Evolutionary conservation across 2,329 filamentous ascomycete species (phyloP), one percentile per base, ranked within the genome.

Genomic region (Coniochaeta sp.): DNA sequence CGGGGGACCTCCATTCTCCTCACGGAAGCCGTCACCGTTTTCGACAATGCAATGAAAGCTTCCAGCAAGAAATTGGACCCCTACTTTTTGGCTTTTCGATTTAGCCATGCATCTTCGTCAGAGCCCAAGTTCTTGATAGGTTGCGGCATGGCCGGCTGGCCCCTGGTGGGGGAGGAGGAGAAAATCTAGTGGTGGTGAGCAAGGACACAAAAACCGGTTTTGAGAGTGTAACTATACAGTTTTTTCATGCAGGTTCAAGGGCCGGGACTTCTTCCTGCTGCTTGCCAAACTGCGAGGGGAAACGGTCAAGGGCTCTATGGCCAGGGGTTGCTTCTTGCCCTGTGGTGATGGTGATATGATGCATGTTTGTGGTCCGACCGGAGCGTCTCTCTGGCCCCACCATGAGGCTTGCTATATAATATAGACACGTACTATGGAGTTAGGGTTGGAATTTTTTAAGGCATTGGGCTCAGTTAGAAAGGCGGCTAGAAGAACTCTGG

Each of bases 151-250:
- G 48, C 55, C 53, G 55, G 55, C 52, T n/a, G n/a, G n/a, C n/a
- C n/a, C n/a, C n/a, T n/a, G n/a, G n/a, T n/a, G n/a, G n/a, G n/a
- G n/a, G n/a, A n/a, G n/a, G 49, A 50, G 42, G 55, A 48, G 49
- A 53, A 48, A 55, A 55, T 24, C 52, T 53, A 55, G 40, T 58
- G 56, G 55, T 54, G 51, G 49, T 54, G 51, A 53, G 54, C 58
- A 46, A n/a, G n/a, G n/a, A 53, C 48, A 53, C 51, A 55, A 62
- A 63, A 61, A 62, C 55, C 52, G 60, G 59, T 64, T 64, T 62
- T 61, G 40, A 18, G 52, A 50, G 56, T 58, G 59, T 62, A 48
- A 60, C 60, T 61, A 60, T 59, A 57, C 59, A 59, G 48, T 54
- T 54, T 55, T 54, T 56, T 52, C 56, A 61, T 63, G 61, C 61